These are phyloP conservation scores for Arabis hirsuta DNA, from an alignment of 345 rosid genomes.

Conservation along the genomic window DNA sequence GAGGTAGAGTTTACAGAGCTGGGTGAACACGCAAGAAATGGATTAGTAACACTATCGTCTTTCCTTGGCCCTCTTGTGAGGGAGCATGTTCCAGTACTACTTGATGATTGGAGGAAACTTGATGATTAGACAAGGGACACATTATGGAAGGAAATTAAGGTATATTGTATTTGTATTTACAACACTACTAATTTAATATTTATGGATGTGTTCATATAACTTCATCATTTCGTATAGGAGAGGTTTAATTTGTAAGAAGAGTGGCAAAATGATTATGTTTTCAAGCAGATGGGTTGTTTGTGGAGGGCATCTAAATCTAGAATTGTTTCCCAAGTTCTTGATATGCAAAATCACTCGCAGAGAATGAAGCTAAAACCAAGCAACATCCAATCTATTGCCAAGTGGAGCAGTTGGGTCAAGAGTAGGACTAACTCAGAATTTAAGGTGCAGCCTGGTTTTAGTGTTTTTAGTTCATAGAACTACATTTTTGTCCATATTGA, in stretches of 20 bases:
- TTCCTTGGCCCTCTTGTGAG: slow-evolving; percentile 7
- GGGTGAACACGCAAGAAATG: slow-evolving; percentile 15
- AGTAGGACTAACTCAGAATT: neutral
- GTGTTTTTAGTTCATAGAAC: no score
- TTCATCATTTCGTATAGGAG: neutral
- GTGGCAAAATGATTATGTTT: no score
- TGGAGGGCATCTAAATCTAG: neutral
- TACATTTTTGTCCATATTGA: no score
- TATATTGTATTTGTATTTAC: neutral
- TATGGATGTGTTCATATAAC: neutral
- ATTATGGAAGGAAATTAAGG: no score
- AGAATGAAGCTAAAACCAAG: neutral
- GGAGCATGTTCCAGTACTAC: no score
- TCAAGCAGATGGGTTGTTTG: no score
- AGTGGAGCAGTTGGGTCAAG: neutral
- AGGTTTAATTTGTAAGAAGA: no score
- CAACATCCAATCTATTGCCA: neutral
- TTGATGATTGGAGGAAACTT: neutral
- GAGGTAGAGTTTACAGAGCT: neutral
- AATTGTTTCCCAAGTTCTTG: neutral
- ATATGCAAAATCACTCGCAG: no score
- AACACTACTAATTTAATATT: neutral
- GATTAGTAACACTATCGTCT: slow-evolving; percentile 3
- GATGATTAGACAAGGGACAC: neutral
- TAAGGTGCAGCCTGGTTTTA: neutral